Base-by-base conservation (phyloP, 78 protist genomes). In the Dictyostelium intermedium region DNA sequence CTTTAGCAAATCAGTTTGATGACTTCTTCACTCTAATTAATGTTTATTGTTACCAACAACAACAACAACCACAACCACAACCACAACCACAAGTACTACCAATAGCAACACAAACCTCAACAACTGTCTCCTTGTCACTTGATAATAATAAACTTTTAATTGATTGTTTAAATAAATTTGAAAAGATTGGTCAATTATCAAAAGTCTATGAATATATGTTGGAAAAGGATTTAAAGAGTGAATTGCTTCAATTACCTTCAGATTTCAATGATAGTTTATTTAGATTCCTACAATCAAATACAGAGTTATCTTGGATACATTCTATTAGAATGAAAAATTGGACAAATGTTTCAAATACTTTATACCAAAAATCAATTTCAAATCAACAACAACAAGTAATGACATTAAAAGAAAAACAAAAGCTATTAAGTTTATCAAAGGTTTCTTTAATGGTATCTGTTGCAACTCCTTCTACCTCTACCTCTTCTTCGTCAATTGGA, bases 141-240 rank as follows among this genome's bases (percentile, higher is more conserved):
- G 74, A 66, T 66, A 30, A 14, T 66, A 32, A n/a, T 32, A 23
- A 41, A 43, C 63, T 14, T 5, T n/a, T 41, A 39, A 37, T 16
- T 77, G 78, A 78, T 13, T 87, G 43, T 32, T 7, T 25, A n/a
- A 39, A n/a, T 18, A 27, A 27, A 6, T 73, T n/a, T 16, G 23
- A n/a, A 34, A 76, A 13, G 25, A 14, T 72, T 3, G 35, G 35
- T 72, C 74, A 50, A 56, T 3, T 78, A 43, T 23, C 35, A 1
- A 35, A 47, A n/a, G 84, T 86, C 27, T 79, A 63, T 43, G 41
- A 60, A n/a, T 78, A 63, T 23, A 87, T 87, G 93, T 32, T 87
- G 39, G 85, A 78, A 14, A 56, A 45, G 9, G 56, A 82, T 11
- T 23, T 87, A 39, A 78, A 30, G 32, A 25, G 41, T 14, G 93